Conservation (phyloP, 2,329 filamentous ascomycete genomes). For the Coniochaeta pulveracea region DNA sequence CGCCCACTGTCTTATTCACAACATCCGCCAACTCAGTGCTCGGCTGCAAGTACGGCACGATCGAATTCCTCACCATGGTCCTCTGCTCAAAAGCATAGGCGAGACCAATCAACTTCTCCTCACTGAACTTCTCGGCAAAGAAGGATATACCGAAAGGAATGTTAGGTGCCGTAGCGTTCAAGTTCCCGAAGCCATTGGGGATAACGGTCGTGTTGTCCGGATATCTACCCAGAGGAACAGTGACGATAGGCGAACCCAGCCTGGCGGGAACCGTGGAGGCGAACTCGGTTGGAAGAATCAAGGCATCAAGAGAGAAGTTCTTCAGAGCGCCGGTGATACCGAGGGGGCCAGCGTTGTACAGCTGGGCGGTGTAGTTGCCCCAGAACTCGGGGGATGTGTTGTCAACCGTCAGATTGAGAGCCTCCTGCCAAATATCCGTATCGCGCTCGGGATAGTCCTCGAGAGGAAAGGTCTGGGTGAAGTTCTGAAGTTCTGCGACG, state of each 20-base stretch:
- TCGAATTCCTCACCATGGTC: constrained; percentile 21
- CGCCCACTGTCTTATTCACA: neutral
- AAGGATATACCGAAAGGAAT: constrained; percentile 46
- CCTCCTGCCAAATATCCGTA: constrained; percentile 42
- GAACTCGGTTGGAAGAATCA: constrained; percentile 45
- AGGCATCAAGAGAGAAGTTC: constrained; percentile 45
- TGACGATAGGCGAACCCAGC: constrained; percentile 49
- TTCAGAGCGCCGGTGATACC: constrained; percentile 49
- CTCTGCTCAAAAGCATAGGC: constrained; percentile 60
- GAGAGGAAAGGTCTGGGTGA: constrained; percentile 36
- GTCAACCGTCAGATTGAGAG: constrained; percentile 37
- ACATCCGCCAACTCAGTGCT: constrained; percentile 18
- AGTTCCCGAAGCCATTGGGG: constrained; percentile 31
- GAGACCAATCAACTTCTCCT: constrained; percentile 49
- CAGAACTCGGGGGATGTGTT: constrained; percentile 47
- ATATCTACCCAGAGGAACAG: constrained; percentile 51
- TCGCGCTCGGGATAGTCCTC: constrained; percentile 49
- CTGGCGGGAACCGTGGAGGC: constrained; percentile 37
- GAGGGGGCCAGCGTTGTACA: constrained; percentile 39
- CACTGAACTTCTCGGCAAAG: constrained; percentile 47
- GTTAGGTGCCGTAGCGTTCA: constrained; percentile 41
- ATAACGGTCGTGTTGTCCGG: constrained; percentile 33
- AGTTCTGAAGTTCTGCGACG: constrained; percentile 38
- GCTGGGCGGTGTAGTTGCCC: constrained; percentile 40
- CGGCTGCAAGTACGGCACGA: constrained; percentile 18